Evolutionary conservation across 78 protist genomes (phyloP), one percentile per base, ranked within the genome.

Genomic region (Mastigamoeba balamuthi): DNA sequence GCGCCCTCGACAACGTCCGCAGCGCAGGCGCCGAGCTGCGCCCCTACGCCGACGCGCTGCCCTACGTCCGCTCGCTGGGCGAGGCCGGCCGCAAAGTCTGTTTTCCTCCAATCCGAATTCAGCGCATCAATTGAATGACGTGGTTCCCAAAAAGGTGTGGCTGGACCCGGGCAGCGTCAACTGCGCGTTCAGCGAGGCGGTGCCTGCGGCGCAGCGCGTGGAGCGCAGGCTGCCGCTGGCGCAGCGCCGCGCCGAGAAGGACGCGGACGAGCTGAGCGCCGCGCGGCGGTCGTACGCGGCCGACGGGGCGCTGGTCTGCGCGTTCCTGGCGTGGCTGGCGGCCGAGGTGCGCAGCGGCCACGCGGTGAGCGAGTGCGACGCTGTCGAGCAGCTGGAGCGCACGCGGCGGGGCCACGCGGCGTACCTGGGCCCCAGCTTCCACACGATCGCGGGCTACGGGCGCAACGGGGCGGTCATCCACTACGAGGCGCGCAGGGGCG

Each of bases 381-480:
- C 8, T 38, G 81, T 29, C 9, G 66, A 1, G 30, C 6, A 2
- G 73, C 72, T 72, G 27, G 74, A 1, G 23, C 0, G 0, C 10
- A 74, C 74, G 58, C 52, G 89, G 33, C 39, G 33, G 36, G 25
- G 17, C 1, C 23, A 36, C 8, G 35, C 3, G 10, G 10, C 4
- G 40, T 63, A 6, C 67, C 30, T 5, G 6, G 67, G 67, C 4
- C 27, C 2, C 23, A 4, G 68, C 53, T 80, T 65, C 63, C 25
- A 1, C 9, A 88, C 96, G 8, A 95, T 95, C 76, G 42, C 90
- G 17, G 70, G 74, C 2, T 43, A 42, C 17, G 95, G 90, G 10
- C 58, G 85, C 40, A 81, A 92, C 70, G 98, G 94, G 2, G 95
- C 98, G 5, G 83, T 94, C 90, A 90, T 89, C 41, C 97, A 95